phyloP scores from a whole-genome alignment of 805 yeast species.

The Saturnispora gosingensis region DNA sequence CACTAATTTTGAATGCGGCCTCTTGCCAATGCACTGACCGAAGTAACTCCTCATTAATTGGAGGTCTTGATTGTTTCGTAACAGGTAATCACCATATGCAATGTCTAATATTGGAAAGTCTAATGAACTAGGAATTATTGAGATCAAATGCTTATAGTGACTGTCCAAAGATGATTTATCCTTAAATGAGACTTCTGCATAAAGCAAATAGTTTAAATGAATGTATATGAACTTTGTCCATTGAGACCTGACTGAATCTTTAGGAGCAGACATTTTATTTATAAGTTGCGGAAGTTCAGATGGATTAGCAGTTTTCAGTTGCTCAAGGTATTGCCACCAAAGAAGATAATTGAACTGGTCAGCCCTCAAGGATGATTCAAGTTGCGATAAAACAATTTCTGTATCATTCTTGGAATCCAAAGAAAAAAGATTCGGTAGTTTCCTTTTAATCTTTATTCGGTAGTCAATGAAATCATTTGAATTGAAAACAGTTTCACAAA shows the following conservation, averaged over 20 bases:
- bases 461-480: neutral
- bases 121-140: constrained; percentile 44
- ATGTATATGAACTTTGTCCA: constrained; percentile 48
- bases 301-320: constrained; percentile 27
- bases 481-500: constrained; percentile 3
- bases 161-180: constrained; percentile 16
- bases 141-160: constrained; percentile 42
- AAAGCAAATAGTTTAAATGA: constrained; percentile 54
- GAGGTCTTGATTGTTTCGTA: constrained; percentile 45
- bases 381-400: neutral
- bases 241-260: constrained; percentile 21
- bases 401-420: neutral
- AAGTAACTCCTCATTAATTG: constrained; percentile 52
- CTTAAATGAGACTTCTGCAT: constrained; percentile 33
- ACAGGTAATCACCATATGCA: constrained; percentile 57
- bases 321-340: constrained; percentile 68
- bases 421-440: neutral
- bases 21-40: constrained; percentile 64
- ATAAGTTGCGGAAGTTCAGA: neutral
- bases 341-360: constrained; percentile 57
- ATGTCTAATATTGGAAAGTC: constrained; percentile 73
- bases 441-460: neutral
- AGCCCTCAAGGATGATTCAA: neutral
- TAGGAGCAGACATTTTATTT: constrained; percentile 29
- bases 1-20: constrained; percentile 52